phyloP scores from a whole-genome alignment of 208 protist species.

The Acanthamoeba castellanii region DNA sequence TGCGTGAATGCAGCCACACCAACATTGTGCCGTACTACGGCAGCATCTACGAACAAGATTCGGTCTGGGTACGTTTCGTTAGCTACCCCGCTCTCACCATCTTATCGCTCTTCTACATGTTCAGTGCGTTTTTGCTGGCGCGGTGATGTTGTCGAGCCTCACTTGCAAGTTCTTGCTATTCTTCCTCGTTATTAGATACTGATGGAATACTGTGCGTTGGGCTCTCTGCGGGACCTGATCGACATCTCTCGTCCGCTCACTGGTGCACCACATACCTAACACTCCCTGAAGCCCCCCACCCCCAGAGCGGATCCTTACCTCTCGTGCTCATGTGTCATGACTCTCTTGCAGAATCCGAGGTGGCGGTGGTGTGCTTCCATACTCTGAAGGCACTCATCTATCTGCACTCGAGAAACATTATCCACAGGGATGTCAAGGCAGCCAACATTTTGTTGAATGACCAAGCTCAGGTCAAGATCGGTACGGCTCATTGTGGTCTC shows the following conservation, averaged over 20 bases:
- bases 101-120: no score
- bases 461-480: slow-evolving; percentile 12
- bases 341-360: slow-evolving; percentile 1
- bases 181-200: neutral
- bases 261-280: neutral
- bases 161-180: neutral
- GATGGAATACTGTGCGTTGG: slow-evolving; percentile 65
- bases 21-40: slow-evolving; percentile 72
- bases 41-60: slow-evolving; percentile 19
- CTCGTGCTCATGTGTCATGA: neutral
- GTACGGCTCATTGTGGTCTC: neutral
- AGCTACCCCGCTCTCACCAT: no score
- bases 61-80: slow-evolving; percentile 5
- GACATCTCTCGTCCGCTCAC: slow-evolving; percentile 9
- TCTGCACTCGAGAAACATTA: slow-evolving; percentile 12
- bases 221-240: slow-evolving; percentile 46
- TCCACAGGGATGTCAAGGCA: slow-evolving; percentile 44
- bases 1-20: slow-evolving; percentile 25
- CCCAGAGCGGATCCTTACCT: no score
- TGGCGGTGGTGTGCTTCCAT: slow-evolving; percentile 64
- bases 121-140: no score
- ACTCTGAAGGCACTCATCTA: slow-evolving; percentile 58
- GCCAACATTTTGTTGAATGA: slow-evolving; percentile 49
- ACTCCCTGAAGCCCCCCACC: no score
- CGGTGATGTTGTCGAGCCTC: no score